These are phyloP conservation scores for Acorus calamus DNA, from an alignment of 106 monocot genomes.

Conservation along the genomic window DNA sequence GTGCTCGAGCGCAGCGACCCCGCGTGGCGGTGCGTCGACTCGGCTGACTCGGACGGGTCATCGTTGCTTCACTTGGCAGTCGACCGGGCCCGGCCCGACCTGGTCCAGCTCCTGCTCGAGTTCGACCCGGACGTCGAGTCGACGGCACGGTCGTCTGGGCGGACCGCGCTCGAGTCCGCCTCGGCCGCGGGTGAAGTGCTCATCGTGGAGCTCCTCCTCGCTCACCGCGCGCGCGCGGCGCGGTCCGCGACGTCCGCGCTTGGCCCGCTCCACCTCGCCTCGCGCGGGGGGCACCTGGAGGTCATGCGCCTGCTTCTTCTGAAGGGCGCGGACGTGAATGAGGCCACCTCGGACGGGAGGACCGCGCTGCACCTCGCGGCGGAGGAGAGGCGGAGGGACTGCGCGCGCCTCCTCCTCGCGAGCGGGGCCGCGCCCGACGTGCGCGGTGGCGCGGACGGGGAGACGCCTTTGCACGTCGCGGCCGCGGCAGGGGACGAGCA, in stretches of 20 bases:
- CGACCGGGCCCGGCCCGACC: slow-evolving; percentile 25
- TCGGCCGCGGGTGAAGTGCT: slow-evolving; percentile 34
- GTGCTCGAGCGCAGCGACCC: slow-evolving; percentile 42
- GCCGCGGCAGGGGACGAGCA: slow-evolving; percentile 29
- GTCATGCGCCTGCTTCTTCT: slow-evolving; percentile 27
- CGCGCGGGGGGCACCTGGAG: slow-evolving; percentile 27
- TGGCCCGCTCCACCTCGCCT: slow-evolving; percentile 33
- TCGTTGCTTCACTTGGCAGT: slow-evolving; percentile 41
- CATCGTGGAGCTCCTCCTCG: slow-evolving; percentile 36
- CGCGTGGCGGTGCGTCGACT: slow-evolving; percentile 37
- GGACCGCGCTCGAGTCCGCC: slow-evolving; percentile 40
- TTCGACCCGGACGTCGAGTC: slow-evolving; percentile 36
- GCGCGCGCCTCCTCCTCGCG: slow-evolving; percentile 20
- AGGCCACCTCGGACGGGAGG: slow-evolving; percentile 22
- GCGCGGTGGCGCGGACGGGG: slow-evolving; percentile 24
- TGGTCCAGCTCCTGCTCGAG: slow-evolving; percentile 49
- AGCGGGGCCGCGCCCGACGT: slow-evolving; percentile 25
- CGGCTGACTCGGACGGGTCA: slow-evolving; percentile 22
- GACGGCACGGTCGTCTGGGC: slow-evolving; percentile 5
- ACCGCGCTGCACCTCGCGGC: slow-evolving; percentile 39
- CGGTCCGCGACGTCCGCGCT: slow-evolving; percentile 10
- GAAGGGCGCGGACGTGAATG: slow-evolving; percentile 23
- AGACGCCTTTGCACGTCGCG: slow-evolving; percentile 37
- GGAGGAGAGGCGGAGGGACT: slow-evolving; percentile 18
- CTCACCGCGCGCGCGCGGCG: slow-evolving; percentile 20